A percentile compares a stretch with the other conserved stretches of the same genome.
Conservation (phyloP, 306 rosid species). For the Fragaria ananassa region DNA sequence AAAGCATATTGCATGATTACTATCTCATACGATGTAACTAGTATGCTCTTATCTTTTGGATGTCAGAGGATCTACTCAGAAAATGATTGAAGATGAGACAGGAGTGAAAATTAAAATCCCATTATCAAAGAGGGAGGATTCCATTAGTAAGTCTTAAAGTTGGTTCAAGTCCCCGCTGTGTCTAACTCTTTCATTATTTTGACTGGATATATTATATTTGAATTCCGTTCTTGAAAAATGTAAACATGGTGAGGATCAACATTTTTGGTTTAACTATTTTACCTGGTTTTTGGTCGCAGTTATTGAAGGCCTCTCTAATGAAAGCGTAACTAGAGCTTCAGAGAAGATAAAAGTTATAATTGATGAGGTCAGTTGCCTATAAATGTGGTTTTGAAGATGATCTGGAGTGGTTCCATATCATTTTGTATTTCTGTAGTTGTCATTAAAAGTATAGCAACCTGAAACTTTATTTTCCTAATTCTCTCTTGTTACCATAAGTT, state of each 20-base stretch:
- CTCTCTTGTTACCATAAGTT: background rate
- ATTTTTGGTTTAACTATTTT: conserved; percentile 24
- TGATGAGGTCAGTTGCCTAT: conserved; percentile 59
- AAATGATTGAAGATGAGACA: conserved; percentile 66
- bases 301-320: conserved; percentile 70
- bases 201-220: background rate
- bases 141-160: conserved; percentile 52
- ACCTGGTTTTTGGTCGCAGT: conserved; percentile 43
- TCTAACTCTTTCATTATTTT: conserved; percentile 8
- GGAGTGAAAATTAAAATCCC: conserved; percentile 75
- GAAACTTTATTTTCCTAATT: background rate
- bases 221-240: background rate
- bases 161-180: background rate
- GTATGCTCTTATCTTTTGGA: conserved; percentile 11
- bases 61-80: conserved; percentile 72
- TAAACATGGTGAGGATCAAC: background rate
- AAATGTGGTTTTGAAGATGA: conserved; percentile 24
- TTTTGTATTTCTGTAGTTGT: conserved; percentile 11
- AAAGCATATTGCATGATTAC: background rate
- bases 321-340: conserved; percentile 62
- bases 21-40: conserved; percentile 22
- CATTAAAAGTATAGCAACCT: background rate
- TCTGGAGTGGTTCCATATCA: conserved; percentile 13
- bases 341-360: conserved; percentile 64
- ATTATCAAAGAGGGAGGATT: conserved; percentile 57